phyloP scores from a whole-genome alignment of 345 rosid species.

The Lepidium didymum region DNA sequence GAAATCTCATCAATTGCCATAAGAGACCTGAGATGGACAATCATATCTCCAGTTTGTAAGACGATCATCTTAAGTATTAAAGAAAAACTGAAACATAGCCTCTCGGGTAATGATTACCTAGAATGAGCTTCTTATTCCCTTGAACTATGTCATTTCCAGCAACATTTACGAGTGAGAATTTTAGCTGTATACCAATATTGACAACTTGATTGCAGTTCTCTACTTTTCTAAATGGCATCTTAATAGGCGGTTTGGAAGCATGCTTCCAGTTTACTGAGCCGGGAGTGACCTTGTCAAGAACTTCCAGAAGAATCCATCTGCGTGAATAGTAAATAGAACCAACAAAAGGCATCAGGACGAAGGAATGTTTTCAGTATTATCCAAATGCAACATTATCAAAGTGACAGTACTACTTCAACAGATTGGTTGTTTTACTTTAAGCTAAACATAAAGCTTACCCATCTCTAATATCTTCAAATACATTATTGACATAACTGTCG shows the following conservation, averaged over 20 bases:
- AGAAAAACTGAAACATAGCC: neutral
- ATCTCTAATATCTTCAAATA: conserved; percentile 84
- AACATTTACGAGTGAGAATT: conserved; percentile 76
- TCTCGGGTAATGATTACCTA: conserved; percentile 43
- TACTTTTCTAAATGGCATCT: conserved; percentile 92
- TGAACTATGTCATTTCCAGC: conserved; percentile 89
- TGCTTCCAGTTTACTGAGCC: conserved; percentile 93
- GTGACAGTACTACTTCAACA: neutral
- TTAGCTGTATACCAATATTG: conserved; percentile 66
- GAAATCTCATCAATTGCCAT: conserved; percentile 90
- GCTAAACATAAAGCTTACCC: conserved; percentile 40
- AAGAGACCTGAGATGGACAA: conserved; percentile 62
- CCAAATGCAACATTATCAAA: neutral
- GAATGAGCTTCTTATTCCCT: conserved; percentile 95
- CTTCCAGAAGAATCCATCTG: conserved; percentile 90
- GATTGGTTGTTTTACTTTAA: neutral
- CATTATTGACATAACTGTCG: conserved; percentile 65
- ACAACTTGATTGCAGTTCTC: conserved; percentile 96
- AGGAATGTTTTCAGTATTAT: neutral
- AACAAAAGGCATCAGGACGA: neutral
- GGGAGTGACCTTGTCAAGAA: conserved; percentile 76
- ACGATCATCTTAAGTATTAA: neutral
- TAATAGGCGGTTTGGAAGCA: conserved; percentile 86
- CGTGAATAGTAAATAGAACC: conserved; percentile 10
- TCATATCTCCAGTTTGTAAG: neutral